Base-by-base conservation (phyloP, 2,329 filamentous ascomycete species). In the Fonsecaea multimorphosa region DNA sequence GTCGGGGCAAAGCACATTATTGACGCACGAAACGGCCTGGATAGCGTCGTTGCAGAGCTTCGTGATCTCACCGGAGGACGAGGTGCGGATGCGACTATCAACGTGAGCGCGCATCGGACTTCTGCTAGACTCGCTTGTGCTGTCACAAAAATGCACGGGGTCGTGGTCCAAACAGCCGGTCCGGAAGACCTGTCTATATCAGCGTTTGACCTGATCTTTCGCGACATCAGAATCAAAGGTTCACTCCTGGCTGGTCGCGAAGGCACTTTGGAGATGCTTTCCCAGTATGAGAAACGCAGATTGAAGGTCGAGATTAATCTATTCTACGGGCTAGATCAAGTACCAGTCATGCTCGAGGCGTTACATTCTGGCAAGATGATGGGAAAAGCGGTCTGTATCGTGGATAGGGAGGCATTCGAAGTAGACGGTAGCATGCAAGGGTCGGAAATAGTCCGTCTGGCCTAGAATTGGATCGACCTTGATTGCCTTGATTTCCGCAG, bases 141-240 rank as follows among this genome's bases (percentile, higher is more conserved):
- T 0, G 76, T 87, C 0, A 88, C 86, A 0, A 83, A 79, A 71
- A 86, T 84, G 80, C 86, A 89, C 71, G 85, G 85, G 1, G 80
- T 77, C 0, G 77, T 87, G 71, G 77, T 88, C 1, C 84, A 88
- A 73, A 82, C 88, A 53, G 85, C 85, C 14, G 85, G 87, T 74
- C 72, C 73, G 19, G 72, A 71, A 1, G 74, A 76, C 9, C 74
- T 79, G 5, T 73, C 68, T 24, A 72, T 80, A 2, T 77, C 78
- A 34, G 81, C 78, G 62, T 71, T 71, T 0, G 83, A 87, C 70
- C 70, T 86, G 6, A 77, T 86, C 40, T 84, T 86, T 71, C 76
- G 84, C 5, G 84, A 86, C 69, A 81, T 87, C 27, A 74, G 77
- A 51, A 74, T 87, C 24, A 78, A 79, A 24, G 84, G 84, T 2